A percentile compares a stretch with the other conserved stretches of the same genome.
These are phyloP conservation scores for Plasmodium vivax DNA, from an alignment of 169 alveolate genomes.

Conservation along the genomic window DNA sequence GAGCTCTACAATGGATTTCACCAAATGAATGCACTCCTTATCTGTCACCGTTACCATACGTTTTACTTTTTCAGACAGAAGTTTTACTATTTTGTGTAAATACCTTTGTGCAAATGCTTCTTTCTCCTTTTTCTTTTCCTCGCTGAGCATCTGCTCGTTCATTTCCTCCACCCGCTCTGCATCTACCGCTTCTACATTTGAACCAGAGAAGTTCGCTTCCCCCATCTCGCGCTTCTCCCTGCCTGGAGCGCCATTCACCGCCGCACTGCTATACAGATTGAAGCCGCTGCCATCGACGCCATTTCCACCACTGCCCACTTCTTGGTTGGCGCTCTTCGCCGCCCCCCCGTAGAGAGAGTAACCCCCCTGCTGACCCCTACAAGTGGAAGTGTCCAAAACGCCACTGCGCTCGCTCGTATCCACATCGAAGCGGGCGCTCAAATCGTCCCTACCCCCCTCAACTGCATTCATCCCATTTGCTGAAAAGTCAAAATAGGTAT, in stretches of 20 bases:
- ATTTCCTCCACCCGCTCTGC: neutral
- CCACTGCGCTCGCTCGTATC: neutral
- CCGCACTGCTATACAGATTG: neutral
- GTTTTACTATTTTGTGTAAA: neutral
- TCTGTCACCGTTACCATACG: conserved; percentile 21
- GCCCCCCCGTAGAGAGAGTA: neutral
- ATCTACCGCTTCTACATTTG: neutral
- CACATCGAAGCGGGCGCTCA: neutral
- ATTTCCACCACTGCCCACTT: neutral
- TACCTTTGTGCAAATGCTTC: neutral
- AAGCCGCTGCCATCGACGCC: neutral
- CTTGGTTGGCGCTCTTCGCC: neutral
- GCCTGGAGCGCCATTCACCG: neutral
- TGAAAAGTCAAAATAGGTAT: neutral
- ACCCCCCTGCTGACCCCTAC: neutral
- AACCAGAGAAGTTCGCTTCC: neutral
- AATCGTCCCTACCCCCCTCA: neutral
- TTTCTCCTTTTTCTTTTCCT: neutral
- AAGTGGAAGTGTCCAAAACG: neutral
- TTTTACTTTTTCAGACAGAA: neutral
- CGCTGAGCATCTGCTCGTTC: neutral
- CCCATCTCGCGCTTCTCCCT: neutral
- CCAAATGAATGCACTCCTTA: conserved; percentile 34
- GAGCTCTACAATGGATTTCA: conserved; percentile 3
- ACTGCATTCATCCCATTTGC: neutral